Evolutionary conservation across 129 eudicot genomes (phyloP).

Genomic region (Tagetes patula): DNA sequence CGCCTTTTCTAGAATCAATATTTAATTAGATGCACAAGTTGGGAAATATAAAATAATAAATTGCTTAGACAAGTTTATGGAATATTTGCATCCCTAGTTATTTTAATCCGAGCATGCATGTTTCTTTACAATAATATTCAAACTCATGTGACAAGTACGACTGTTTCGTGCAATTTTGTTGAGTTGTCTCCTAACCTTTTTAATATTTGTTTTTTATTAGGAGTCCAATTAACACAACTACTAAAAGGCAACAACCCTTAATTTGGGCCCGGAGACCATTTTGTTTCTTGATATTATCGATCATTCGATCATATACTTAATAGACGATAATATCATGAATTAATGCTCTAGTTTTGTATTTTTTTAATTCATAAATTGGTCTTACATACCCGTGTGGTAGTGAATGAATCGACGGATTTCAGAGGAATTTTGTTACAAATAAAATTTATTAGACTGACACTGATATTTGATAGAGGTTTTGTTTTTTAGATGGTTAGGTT

Average conservation of each 20-base stretch:
- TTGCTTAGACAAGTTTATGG: conserved; percentile 8
- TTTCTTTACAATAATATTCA: conserved; percentile 25
- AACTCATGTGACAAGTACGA: conserved; percentile 35
- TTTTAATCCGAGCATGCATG: conserved; percentile 37
- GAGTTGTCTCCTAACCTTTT: conserved; percentile 29
- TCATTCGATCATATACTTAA: neutral
- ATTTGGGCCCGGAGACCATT: conserved; percentile 29
- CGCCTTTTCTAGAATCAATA: conserved; percentile 15
- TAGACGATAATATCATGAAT: neutral
- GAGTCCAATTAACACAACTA: conserved; percentile 21
- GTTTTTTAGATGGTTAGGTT: too few species aligned
- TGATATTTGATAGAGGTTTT: too few species aligned
- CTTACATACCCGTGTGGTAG: neutral
- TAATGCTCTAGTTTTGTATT: neutral
- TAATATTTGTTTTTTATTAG: conserved; percentile 21
- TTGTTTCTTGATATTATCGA: conserved; percentile 18
- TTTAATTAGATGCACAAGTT: conserved; percentile 14
- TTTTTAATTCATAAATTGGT: neutral
- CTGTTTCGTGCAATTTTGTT: conserved; percentile 35
- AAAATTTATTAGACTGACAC: too few species aligned
- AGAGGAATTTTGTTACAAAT: too few species aligned
- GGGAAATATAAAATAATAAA: conserved; percentile 15
- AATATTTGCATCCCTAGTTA: conserved; percentile 7
- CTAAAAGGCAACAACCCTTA: conserved; percentile 22
- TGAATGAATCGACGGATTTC: too few species aligned